Evolutionary conservation across 805 yeast species (phyloP).

Genomic region (Pichia occidentalis): DNA sequence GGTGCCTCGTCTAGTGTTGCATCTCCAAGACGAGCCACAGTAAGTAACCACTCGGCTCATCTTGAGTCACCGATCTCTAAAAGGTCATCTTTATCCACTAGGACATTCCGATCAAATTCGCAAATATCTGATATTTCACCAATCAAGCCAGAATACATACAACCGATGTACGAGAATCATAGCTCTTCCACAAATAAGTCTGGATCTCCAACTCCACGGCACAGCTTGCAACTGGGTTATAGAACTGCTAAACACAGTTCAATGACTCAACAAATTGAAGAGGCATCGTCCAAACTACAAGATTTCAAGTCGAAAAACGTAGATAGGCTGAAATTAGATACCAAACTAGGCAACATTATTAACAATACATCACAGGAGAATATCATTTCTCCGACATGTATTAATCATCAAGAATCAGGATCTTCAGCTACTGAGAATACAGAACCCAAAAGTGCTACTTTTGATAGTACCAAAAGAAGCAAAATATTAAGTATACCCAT

Average conservation of each 20-base stretch:
- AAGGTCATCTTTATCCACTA: slow-evolving; percentile 27
- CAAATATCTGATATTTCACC: slow-evolving; percentile 25
- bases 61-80: slow-evolving; percentile 25
- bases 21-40: slow-evolving; percentile 12
- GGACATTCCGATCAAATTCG: slow-evolving; percentile 30
- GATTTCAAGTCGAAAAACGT: slow-evolving; percentile 26
- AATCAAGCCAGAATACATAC: slow-evolving; percentile 12
- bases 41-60: slow-evolving; percentile 6
- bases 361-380: slow-evolving; percentile 24
- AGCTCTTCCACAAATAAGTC: slow-evolving; percentile 1
- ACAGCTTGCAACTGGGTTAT: slow-evolving; percentile 1
- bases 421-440: not conserved
- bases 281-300: slow-evolving; percentile 25
- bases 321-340: slow-evolving; percentile 25
- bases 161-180: slow-evolving; percentile 5
- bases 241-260: slow-evolving; percentile 6
- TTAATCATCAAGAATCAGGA: not conserved
- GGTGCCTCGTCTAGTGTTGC: not conserved
- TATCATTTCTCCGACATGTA: slow-evolving; percentile 6
- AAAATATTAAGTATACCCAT: slow-evolving; percentile 29
- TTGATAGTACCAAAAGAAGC: slow-evolving; percentile 8
- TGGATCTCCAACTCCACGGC: slow-evolving; percentile 9
- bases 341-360: slow-evolving; percentile 22
- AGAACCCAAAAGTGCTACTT: not conserved
- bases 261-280: slow-evolving; percentile 20